Conservation (phyloP, 768 basidiomycete genomes). For the Hygrophorus russula region DNA sequence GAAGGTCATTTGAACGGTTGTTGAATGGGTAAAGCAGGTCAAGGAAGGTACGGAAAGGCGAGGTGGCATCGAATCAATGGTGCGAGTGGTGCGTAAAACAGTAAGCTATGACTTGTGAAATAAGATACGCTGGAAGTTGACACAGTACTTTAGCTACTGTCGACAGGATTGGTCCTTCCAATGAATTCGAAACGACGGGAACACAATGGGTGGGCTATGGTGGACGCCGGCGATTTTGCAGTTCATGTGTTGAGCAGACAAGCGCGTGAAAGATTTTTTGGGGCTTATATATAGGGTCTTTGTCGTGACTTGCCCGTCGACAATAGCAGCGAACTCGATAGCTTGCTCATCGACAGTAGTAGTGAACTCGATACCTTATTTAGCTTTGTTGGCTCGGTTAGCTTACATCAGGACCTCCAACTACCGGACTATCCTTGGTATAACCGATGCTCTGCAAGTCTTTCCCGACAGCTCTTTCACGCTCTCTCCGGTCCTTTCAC, state of each 20-base stretch:
- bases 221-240: conserved; percentile 73
- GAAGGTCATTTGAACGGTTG: background rate
- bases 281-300: conserved; percentile 1
- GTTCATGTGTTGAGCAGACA: conserved; percentile 64
- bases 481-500: conserved; percentile 51
- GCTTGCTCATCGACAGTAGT: background rate
- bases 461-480: conserved; percentile 40
- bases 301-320: too few relatives aligned
- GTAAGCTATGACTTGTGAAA: conserved; percentile 28
- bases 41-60: conserved; percentile 78
- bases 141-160: conserved; percentile 35
- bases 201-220: conserved; percentile 72
- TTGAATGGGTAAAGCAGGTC: conserved; percentile 32
- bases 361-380: background rate
- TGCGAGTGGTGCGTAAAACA: conserved; percentile 57
- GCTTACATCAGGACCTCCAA: background rate
- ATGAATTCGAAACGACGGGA: conserved; percentile 50
- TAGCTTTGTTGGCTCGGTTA: background rate
- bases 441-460: conserved; percentile 66
- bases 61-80: conserved; percentile 67
- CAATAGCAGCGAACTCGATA: background rate
- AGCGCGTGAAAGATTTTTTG: conserved; percentile 61
- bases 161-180: conserved; percentile 46
- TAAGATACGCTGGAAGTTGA: conserved; percentile 1
- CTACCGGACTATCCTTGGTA: background rate